These are phyloP conservation scores for Diaporthe ilicicola DNA, from an alignment of 2,329 filamentous ascomycete genomes.

Conservation along the genomic window DNA sequence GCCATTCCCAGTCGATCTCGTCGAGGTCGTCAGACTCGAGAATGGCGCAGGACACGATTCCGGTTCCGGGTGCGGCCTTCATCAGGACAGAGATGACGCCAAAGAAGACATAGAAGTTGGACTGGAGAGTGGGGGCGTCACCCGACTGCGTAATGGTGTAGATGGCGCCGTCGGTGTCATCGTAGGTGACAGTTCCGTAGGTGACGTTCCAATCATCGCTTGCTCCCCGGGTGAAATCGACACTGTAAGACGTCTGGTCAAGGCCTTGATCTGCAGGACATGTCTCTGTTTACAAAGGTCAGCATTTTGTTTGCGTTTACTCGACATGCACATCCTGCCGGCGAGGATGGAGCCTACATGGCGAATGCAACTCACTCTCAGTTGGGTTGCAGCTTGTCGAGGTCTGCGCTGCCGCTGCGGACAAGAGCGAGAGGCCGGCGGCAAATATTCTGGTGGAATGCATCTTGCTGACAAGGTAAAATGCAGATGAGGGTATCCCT, in stretches of 20 bases:
- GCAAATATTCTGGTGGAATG: slow-evolving; percentile 4
- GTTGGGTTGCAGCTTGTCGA: slow-evolving; percentile 38
- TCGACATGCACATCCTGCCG: background rate
- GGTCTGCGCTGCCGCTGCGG: slow-evolving; percentile 33
- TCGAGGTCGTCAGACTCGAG: slow-evolving; percentile 80
- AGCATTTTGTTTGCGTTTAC: background rate
- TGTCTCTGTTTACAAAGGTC: background rate
- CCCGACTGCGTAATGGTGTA: slow-evolving; percentile 65
- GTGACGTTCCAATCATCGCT: slow-evolving; percentile 52
- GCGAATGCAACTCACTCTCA: slow-evolving; percentile 28
- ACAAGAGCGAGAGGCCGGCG: slow-evolving; percentile 25
- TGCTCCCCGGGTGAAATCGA: slow-evolving; percentile 72
- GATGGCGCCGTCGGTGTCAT: slow-evolving; percentile 40
- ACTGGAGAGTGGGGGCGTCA: slow-evolving; percentile 70
- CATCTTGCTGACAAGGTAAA: slow-evolving; percentile 18
- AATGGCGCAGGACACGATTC: slow-evolving; percentile 80
- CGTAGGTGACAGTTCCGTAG: slow-evolving; percentile 40
- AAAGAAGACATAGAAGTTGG: slow-evolving; percentile 86
- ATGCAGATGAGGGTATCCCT: background rate
- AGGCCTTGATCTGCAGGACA: slow-evolving; percentile 35
- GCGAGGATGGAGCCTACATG: background rate
- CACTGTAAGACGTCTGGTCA: slow-evolving; percentile 27
- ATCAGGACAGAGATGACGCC: slow-evolving; percentile 75
- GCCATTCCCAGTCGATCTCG: slow-evolving; percentile 87
- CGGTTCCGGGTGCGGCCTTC: slow-evolving; percentile 75